Conservation (phyloP, 2,329 filamentous ascomycete genomes). For the Xylaria sp. region DNA sequence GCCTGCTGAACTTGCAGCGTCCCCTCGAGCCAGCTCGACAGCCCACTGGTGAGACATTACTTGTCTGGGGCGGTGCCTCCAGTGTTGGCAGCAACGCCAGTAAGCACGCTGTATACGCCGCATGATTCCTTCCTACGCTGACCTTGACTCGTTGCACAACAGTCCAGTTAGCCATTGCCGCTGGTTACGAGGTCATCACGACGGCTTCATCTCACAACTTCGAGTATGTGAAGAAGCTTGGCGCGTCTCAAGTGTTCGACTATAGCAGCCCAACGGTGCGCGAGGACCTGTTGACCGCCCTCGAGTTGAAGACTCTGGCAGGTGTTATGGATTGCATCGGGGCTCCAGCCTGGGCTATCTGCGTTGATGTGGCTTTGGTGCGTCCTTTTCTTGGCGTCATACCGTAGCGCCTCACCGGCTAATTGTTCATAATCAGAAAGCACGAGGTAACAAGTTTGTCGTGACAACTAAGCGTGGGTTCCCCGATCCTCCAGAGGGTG, state of each 20-base stretch:
- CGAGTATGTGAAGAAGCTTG: slow-evolving; percentile 25
- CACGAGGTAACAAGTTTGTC: slow-evolving; percentile 40
- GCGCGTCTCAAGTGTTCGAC: slow-evolving; percentile 25
- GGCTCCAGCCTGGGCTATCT: slow-evolving; percentile 35
- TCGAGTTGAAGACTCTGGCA: slow-evolving; percentile 11
- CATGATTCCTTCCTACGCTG: neutral
- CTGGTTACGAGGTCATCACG: slow-evolving; percentile 30
- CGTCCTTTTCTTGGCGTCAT: neutral
- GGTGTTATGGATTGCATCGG: slow-evolving; percentile 40
- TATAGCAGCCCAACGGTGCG: slow-evolving; percentile 17
- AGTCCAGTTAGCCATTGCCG: slow-evolving; percentile 28
- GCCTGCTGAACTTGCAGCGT: slow-evolving; percentile 13
- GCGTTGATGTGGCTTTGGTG: slow-evolving; percentile 42
- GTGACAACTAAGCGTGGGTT: slow-evolving; percentile 44
- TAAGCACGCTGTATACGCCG: slow-evolving; percentile 1
- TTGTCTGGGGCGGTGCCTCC: slow-evolving; percentile 45
- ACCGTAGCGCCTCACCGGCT: neutral
- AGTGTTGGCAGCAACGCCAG: slow-evolving; percentile 28
- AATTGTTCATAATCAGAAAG: slow-evolving; percentile 19
- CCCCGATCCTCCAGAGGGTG: slow-evolving; percentile 44
- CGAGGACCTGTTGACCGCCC: slow-evolving; percentile 1
- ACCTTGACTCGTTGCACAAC: slow-evolving; percentile 4
- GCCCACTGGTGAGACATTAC: slow-evolving; percentile 24
- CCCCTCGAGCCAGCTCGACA: slow-evolving; percentile 36
- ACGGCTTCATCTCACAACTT: slow-evolving; percentile 26